Evolutionary conservation across 1,139 yeast genomes (phyloP), one percentile per base, ranked within the genome.

Genomic region (Saccharomyces hybrid): DNA sequence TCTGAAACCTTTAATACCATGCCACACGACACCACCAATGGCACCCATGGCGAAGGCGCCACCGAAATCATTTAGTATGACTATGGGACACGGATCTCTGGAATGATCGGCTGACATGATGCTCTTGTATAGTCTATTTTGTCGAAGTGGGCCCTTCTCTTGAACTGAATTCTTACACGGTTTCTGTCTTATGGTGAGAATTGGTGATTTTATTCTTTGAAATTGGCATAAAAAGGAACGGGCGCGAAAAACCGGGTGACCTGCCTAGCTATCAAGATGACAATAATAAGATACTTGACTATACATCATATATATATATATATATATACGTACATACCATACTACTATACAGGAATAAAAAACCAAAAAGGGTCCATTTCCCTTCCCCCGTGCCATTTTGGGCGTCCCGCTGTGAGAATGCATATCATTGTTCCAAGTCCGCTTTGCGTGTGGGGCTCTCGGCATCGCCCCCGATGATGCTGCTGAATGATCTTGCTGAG

Each of bases 31-130:
- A 62, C 99, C 99, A 76, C 99, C 98, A 68, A 93, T 88, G 64
- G 83, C 87, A 74, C 99, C 99, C 98, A 93, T 91, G 68, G 98
- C 84, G 68, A 90, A 93, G 56, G 99, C 98, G 70, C 98, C 98
- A 67, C 99, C 99, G 68, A 93, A 93, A 78, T 93, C 99, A 74
- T 85, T 91, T 62, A 93, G 77, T 64, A 93, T 89, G 60, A 93
- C 98, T 63, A 91, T 82, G 57, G 99, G 99, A 77, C 99, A 93
- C 67, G 99, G 99, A 72, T 93, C 99, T 83, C 99, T 88, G 49
- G 97, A 83, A 74, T 93, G 99, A 77, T 95, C 99, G 56, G 97
- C 97, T 51, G 93, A 84, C 91, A 85, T 84, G 25, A 19, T 41
- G 46, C 32, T 32, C 38, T 32, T 32, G 9, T 13, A 13, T 32